A percentile compares a stretch with the other conserved stretches of the same genome.
These are phyloP conservation scores for Suillus variegatus DNA, from an alignment of 768 basidiomycete genomes.

Conservation along the genomic window DNA sequence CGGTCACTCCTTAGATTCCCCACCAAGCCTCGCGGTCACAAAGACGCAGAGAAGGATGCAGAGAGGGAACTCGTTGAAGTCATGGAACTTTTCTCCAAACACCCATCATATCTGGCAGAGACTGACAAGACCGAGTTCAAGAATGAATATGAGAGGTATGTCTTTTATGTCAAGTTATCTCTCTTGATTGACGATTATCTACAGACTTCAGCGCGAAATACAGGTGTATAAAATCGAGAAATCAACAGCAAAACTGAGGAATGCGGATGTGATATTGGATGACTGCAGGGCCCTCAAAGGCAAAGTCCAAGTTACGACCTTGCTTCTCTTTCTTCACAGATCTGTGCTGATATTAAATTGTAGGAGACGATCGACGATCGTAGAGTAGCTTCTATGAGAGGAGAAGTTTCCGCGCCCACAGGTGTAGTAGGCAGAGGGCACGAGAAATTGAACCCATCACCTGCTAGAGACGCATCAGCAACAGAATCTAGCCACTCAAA, in stretches of 20 bases:
- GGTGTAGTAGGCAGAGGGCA: background rate
- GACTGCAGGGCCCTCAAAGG: conserved; percentile 4
- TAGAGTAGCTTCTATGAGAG: background rate
- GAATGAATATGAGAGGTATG: background rate
- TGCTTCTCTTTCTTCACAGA: background rate
- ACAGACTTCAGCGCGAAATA: background rate
- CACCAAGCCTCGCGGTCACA: background rate
- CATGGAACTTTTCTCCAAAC: background rate
- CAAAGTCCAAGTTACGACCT: background rate
- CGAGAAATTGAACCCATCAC: background rate
- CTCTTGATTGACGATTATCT: too few species aligned
- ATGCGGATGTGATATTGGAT: background rate
- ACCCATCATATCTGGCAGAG: background rate
- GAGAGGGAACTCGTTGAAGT: conserved; percentile 1
- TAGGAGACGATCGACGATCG: background rate
- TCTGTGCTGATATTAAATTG: background rate
- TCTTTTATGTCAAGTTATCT: background rate
- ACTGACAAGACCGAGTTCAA: background rate
- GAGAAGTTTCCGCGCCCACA: too few species aligned
- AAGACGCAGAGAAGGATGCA: conserved; percentile 4
- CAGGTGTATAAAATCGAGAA: background rate
- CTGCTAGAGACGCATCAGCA: background rate
- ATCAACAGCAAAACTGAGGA: background rate
- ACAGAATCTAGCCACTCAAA: background rate
- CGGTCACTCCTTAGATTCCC: background rate